Conservation (phyloP, 2,329 filamentous ascomycete species). For the Plectosphaerella sp. region DNA sequence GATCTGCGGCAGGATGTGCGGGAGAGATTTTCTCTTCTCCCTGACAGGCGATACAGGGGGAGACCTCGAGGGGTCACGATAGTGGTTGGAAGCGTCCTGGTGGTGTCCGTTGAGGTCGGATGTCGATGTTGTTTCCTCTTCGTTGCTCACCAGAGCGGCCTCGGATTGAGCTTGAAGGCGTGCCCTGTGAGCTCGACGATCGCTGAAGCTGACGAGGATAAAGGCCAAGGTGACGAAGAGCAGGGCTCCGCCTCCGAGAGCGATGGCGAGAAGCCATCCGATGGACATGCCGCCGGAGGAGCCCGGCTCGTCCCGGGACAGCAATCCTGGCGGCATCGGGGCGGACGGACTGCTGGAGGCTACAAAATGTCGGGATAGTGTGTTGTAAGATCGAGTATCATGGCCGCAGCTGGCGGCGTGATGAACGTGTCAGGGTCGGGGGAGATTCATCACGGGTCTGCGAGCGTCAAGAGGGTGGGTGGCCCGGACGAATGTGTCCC, state of each 20-base stretch:
- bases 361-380: neutral
- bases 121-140: slow-evolving; percentile 3
- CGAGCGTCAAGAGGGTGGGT: neutral
- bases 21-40: slow-evolving; percentile 17
- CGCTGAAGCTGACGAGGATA: slow-evolving; percentile 34
- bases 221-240: slow-evolving; percentile 38
- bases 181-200: slow-evolving; percentile 17
- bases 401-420: neutral
- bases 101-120: slow-evolving; percentile 5
- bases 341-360: neutral
- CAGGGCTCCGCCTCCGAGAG: slow-evolving; percentile 40
- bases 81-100: neutral
- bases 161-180: slow-evolving; percentile 2
- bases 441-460: neutral
- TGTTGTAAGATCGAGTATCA: neutral
- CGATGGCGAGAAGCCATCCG: slow-evolving; percentile 39
- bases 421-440: neutral
- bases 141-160: neutral
- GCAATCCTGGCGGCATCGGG: neutral
- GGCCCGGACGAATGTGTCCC: neutral
- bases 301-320: neutral
- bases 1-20: slow-evolving; percentile 26
- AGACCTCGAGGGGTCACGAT: neutral
- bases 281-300: slow-evolving; percentile 14
- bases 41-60: neutral